Evolutionary conservation across 768 basidiomycete genomes (phyloP), one percentile per base, ranked within the genome.

Genomic region (Podaxis mareebaensis): DNA sequence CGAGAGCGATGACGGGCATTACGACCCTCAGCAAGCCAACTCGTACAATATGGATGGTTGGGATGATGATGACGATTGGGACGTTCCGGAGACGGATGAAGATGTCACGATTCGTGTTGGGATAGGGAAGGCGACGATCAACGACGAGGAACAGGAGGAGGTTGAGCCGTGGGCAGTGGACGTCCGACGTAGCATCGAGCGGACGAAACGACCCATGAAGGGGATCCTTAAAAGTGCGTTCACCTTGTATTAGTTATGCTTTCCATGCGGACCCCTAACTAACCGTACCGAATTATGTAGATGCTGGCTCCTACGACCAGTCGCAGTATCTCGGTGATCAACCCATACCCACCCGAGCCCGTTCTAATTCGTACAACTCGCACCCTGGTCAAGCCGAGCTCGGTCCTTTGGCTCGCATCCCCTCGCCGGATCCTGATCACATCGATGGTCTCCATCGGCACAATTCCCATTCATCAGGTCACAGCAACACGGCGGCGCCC

Each of bases 221-320:
- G 94, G 96, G 22, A 98, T 99, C 62, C 77, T 99, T 65, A 99
- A 98, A 80, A 75, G 93, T 93, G 75, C 73, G 89, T 85, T 33
- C 8, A 33, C 3, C 33, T 33, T 10, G 36, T 64, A 39, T 52
- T 38, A 60, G 58, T 22, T 65, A 63, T 59, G 11, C 24, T 56
- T 53, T 59, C 60, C 15, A 30, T 4, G 24, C 52, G 49, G 4
- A 44, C 53, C 40, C 24, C 39, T 28, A 8, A 53, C 38, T 33
- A 7, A 40, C 63, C 28, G 57, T 65, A 24, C 57, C 6, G 49
- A 46, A 15, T 64, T 56, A 36, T 54, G 1, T 71, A 93, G 92
- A 88, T 72, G 90, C 91, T 10, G 82, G 80, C 0, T 80, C 76
- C 24, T 94, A 92, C 72, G 82, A 81, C 66, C 93, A 94, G 74